These are phyloP conservation scores for Candolleomyces eurysporus DNA, from an alignment of 768 basidiomycete species.

Conservation along the genomic window DNA sequence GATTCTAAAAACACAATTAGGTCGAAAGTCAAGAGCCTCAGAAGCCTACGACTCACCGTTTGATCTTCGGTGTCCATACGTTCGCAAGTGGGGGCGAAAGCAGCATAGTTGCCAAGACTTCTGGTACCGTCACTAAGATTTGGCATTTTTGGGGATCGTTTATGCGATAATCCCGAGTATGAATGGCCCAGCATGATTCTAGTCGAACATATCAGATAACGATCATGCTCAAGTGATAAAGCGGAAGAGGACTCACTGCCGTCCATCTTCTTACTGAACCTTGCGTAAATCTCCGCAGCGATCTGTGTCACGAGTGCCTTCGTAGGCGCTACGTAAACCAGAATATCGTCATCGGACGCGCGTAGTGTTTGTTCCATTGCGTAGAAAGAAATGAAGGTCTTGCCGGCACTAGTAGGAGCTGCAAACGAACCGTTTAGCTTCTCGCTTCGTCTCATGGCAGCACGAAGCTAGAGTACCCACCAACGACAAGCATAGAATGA, in stretches of 20 bases:
- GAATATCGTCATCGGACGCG: conserved; percentile 60
- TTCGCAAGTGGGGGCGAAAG: conserved; percentile 63
- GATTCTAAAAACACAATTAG: conserved; percentile 40
- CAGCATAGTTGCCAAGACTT: conserved; percentile 66
- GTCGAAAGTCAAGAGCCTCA: not conserved
- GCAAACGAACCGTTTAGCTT: not conserved
- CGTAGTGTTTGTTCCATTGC: conserved; percentile 71
- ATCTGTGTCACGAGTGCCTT: conserved; percentile 73
- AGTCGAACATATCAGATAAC: not conserved
- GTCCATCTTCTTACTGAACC: conserved; percentile 53
- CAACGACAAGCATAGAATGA: conserved; percentile 64
- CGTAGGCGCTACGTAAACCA: conserved; percentile 75
- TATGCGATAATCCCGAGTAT: conserved; percentile 62
- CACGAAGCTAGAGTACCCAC: conserved; percentile 30
- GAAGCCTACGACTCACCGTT: conserved; percentile 37
- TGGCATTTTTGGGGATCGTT: conserved; percentile 67
- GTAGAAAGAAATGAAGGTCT: conserved; percentile 76
- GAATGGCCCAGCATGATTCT: conserved; percentile 65
- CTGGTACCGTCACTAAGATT: conserved; percentile 73
- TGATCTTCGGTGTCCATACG: conserved; percentile 61
- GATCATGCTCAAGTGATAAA: not conserved
- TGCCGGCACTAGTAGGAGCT: conserved; percentile 74
- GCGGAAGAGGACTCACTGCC: conserved; percentile 33
- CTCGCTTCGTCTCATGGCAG: not conserved
- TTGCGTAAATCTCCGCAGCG: conserved; percentile 70